Base-by-base conservation (phyloP, 2,329 filamentous ascomycete genomes). In the Plectosphaerella sp. region DNA sequence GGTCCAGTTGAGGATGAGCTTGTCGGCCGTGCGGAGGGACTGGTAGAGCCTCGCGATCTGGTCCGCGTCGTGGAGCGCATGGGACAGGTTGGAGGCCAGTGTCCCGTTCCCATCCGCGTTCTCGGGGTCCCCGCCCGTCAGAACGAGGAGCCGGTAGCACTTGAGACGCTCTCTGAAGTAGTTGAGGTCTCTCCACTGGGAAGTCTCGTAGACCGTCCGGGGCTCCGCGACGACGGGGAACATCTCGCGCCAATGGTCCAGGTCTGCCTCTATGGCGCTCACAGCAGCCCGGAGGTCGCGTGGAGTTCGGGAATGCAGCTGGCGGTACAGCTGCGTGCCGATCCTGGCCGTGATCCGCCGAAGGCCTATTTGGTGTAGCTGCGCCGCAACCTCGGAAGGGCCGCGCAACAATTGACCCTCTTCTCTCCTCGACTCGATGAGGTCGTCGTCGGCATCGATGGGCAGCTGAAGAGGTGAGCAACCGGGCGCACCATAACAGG, bases 141-240 rank as follows among this genome's bases (percentile, higher is more conserved):
- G 28, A 9, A 48, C 28, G 11, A 35, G n/a, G 15, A 48, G 28
- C 28, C 46, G 28, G 24, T 24, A 48, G n/a, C 25, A 36, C 18
- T 48, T 48, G 28, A 48, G 46, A 5, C 46, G 46, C 35, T 48
- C 46, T 14, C 46, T 11, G 46, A 24, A 48, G 35, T 48, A 48
- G 25, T 48, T 48, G 8, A 48, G 28, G 35, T 48, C 46, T 9
- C 46, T 48, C 46, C 46, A 48, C 15, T 48, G 46, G 5, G 28
- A 6, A 15, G 46, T 48, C 24, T 48, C 46, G 16, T 48, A 48
- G 28, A n/a, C 46, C 4, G 28, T 48, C 15, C 25, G 24, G 16
- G 35, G 35, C 16, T 36, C 35, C 8, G 22, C n/a, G 16, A 48
- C 14, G 14, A 48, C 15, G 5, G 46, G 46, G 28, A 36, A 48